Base-by-base conservation (phyloP, 2,329 filamentous ascomycete genomes). In the Hortaea werneckii region DNA sequence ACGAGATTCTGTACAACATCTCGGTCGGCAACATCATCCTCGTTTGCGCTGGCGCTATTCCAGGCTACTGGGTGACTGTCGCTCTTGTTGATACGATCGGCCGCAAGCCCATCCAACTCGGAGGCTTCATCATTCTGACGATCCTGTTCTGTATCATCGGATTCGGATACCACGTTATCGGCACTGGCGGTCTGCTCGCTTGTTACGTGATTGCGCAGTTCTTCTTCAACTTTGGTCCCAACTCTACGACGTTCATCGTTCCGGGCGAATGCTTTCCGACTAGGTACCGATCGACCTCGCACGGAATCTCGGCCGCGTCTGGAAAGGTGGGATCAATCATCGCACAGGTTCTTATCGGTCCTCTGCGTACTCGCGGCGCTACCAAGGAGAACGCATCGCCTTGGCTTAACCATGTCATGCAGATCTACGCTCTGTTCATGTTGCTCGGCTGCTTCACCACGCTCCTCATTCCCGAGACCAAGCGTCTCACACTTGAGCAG, bases 381-480 rank as follows among this genome's bases (percentile, higher is more conserved):
- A 66, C 69, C 6, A 63, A 69, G 11, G 77, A 75, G 49, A 66
- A 69, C 13, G 74, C 75, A 0, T 71, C 65, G 1, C 83, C 82
- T 1, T 84, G 82, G 76, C 73, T 89, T 44, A 76, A 85, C 62
- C 79, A 83, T 46, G 76, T 89, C 34, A 80, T 90, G 70, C 75
- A 87, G 61, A 83, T 88, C 34, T 88, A 86, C 63, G 83, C 83
- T 0, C 71, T 87, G 7, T 88, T 90, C 70, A 89, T 88, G 85
- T 71, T 89, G 5, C 74, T 76, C 43, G 86, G 86, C 32, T 76
- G 78, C 40, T 65, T 86, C 40, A 78, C 79, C 2, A 80, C 81
- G 1, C 68, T 88, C 3, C 67, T 90, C n/a, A 80, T 89, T 20
- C 84, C 84, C 0, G 85, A 88, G 67, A 88, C 50, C 48, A 87